Evolutionary conservation across 176 grass and related monocot species (phyloP), one percentile per base, ranked within the genome.

Genomic region (Carex littledalei): DNA sequence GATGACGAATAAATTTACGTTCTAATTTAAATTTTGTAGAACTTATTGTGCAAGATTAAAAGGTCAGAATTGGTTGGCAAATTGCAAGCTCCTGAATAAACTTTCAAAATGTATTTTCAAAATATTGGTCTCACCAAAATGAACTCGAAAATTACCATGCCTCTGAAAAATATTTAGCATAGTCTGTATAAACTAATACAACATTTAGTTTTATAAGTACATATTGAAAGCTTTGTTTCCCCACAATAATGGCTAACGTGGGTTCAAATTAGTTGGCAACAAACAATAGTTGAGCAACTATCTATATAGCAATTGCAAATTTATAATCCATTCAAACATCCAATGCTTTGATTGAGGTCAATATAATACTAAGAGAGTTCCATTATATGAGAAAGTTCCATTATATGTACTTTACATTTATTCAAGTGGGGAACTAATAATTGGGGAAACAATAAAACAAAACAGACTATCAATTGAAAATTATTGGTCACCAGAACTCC

Each of bases 401-500:
- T 11, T 43, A 20, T 41, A 37, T 26, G 24, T 26, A 45, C 41
- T 21, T 50, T 49, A 50, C 69, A 49, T 73, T 24, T 22, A 39
- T 17, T 17, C 34, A 69, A 39, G 66, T 39, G 32, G 14, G 65
- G 35, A 17, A 65, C 18, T 11, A 45, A 72, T 72, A 72, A 72
- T 72, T 72, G 68, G 39, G 29, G 39, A 20, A 59, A 72, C 39
- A 72, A 68, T 37, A 68, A 68, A 68, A 37, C 65, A 68, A 68
- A 68, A 47, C 8, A 47, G 68, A 26, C 79, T 35, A 45, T 63
- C 34, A 61, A 63, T 81, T 81, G 79, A 81, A 81, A 81, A 26
- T 39, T 63, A 81, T 57, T 63, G 17, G 54, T 41, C 57, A 81
- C 79, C 79, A 63, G 79, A 81, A 81, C 22, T 81, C 54, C 8